These are phyloP conservation scores for Verticillium nonalfalfae DNA, from an alignment of 2,329 filamentous ascomycete species.

Conservation along the genomic window DNA sequence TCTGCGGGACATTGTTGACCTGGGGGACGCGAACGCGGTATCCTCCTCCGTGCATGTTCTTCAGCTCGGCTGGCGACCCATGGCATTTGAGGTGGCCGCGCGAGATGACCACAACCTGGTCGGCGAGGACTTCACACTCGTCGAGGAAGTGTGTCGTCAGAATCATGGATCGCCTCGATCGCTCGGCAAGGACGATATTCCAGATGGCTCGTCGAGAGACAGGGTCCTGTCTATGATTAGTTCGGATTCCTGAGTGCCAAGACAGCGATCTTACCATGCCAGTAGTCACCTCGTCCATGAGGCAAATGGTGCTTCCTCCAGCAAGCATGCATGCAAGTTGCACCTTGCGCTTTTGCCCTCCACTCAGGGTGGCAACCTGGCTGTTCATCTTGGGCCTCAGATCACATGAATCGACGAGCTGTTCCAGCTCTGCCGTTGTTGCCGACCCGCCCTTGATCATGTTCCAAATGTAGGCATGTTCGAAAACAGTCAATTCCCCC, in stretches of 20 bases:
- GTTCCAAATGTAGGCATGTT: slow-evolving; percentile 66
- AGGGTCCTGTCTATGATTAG: slow-evolving; percentile 41
- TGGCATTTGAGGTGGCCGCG: slow-evolving; percentile 59
- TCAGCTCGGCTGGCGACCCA: slow-evolving; percentile 59
- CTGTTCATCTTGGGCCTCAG: slow-evolving; percentile 61
- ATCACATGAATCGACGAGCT: slow-evolving; percentile 48
- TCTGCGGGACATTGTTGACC: slow-evolving; percentile 12
- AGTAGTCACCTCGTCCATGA: slow-evolving; percentile 68
- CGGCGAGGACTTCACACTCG: slow-evolving; percentile 65
- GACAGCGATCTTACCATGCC: slow-evolving; percentile 37
- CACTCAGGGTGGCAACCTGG: slow-evolving; percentile 58
- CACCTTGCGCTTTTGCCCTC: slow-evolving; percentile 72
- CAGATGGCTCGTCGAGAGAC: slow-evolving; percentile 44
- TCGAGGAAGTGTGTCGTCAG: slow-evolving; percentile 70
- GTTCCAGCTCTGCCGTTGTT: slow-evolving; percentile 35
- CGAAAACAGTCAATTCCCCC: slow-evolving; percentile 63
- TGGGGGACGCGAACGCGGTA: slow-evolving; percentile 19
- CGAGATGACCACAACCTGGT: slow-evolving; percentile 64
- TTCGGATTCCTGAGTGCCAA: no score
- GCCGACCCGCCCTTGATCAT: slow-evolving; percentile 50
- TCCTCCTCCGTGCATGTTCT: slow-evolving; percentile 52
- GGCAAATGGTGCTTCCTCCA: slow-evolving; percentile 65
- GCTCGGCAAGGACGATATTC: slow-evolving; percentile 61
- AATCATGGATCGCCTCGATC: slow-evolving; percentile 59
- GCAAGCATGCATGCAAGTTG: slow-evolving; percentile 75